phyloP scores from a whole-genome alignment of 208 protist genomes.

The Porcisia deanei region DNA sequence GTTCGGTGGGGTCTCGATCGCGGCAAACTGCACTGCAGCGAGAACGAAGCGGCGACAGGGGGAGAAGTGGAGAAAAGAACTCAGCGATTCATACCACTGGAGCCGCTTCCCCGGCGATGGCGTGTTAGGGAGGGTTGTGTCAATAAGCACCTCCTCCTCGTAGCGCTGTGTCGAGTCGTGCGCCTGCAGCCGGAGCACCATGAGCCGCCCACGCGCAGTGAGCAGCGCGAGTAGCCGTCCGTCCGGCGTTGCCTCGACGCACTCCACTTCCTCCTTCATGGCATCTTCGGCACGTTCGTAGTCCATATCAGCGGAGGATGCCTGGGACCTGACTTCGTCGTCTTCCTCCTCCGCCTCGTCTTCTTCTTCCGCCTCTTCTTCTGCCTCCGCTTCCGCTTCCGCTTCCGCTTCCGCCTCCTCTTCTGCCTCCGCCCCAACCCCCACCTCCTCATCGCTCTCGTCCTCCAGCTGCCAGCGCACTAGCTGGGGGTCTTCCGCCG shows the following conservation, averaged over 20 bases:
- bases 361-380: conserved; percentile 10
- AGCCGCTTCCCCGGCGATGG: conserved; percentile 28
- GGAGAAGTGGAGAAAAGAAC: conserved; percentile 55
- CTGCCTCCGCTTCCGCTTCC: not conserved
- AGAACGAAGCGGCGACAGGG: conserved; percentile 66
- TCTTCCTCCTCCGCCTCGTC: conserved; percentile 22
- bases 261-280: conserved; percentile 73
- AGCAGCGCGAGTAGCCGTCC: conserved; percentile 66
- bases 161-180: conserved; percentile 25
- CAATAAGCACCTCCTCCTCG: conserved; percentile 51
- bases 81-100: conserved; percentile 66
- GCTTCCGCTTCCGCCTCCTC: not conserved
- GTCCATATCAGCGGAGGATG: conserved; percentile 45
- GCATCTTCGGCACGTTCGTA: conserved; percentile 48
- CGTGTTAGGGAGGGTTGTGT: conserved; percentile 35
- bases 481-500: not conserved
- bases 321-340: conserved; percentile 25
- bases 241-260: conserved; percentile 51
- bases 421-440: not conserved
- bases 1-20: conserved; percentile 21
- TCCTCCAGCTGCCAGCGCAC: conserved; percentile 4
- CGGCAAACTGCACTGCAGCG: conserved; percentile 56
- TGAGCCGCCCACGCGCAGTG: conserved; percentile 62
- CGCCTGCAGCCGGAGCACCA: conserved; percentile 50
- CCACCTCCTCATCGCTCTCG: conserved; percentile 7